Conservation (phyloP, 75 land plant genomes). For the Cupressus sempervirens region DNA sequence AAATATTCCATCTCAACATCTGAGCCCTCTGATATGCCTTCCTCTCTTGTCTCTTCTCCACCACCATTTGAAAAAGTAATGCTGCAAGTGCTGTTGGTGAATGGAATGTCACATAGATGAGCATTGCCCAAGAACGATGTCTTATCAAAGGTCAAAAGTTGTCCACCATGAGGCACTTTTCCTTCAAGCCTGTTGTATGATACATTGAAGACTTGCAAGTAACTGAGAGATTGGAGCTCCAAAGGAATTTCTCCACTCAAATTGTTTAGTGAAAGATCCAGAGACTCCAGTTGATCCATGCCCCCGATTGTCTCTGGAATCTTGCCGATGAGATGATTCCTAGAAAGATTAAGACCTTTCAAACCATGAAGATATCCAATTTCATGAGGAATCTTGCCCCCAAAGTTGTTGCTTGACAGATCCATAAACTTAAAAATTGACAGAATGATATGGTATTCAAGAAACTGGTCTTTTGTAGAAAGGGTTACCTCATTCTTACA, state of each 20-base stretch:
- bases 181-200: slow-evolving; percentile 32
- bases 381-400: slow-evolving; percentile 37
- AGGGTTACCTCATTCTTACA: slow-evolving; percentile 33
- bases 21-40: neutral
- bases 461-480: slow-evolving; percentile 32
- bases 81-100: neutral
- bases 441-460: slow-evolving; percentile 28
- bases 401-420: slow-evolving; percentile 46
- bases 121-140: slow-evolving; percentile 34
- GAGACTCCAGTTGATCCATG: slow-evolving; percentile 35
- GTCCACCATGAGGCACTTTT: slow-evolving; percentile 36
- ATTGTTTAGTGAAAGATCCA: slow-evolving; percentile 53
- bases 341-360: slow-evolving; percentile 37
- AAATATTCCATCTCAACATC: neutral
- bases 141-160: slow-evolving; percentile 39
- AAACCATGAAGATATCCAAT: slow-evolving; percentile 32
- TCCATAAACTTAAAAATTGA: slow-evolving; percentile 40
- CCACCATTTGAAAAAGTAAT: no score
- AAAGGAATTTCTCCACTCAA: slow-evolving; percentile 49
- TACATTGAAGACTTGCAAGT: slow-evolving; percentile 1
- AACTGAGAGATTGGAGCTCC: slow-evolving; percentile 45
- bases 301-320: slow-evolving; percentile 42
- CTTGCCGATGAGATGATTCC: slow-evolving; percentile 35
- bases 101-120: slow-evolving; percentile 49
- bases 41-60: neutral